Base-by-base conservation (phyloP, 257 asterid genomes). In the Ilex aquifolium region DNA sequence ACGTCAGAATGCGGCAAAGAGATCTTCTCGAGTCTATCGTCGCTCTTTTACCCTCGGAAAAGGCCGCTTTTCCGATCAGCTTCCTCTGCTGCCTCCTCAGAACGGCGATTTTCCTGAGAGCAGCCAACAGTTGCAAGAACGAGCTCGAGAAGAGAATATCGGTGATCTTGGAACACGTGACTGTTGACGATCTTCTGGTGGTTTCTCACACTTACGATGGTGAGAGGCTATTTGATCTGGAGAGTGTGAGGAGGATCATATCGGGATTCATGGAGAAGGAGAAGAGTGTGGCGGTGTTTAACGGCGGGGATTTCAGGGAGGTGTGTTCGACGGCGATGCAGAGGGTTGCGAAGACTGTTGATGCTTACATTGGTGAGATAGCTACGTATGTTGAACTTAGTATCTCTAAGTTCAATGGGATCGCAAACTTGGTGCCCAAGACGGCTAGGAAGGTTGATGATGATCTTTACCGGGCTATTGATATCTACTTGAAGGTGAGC, bases 381-480 rank as follows among this genome's bases (percentile, higher is more conserved):
- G 92, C 96, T 31, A 77, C 90, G 56, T 80, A 59, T 53, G 76
- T 65, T 7, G 99, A 90, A 11, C 78, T 93, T 46, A 82, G 76
- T 59, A 84, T 93, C 57, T 81, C 96, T 0, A 93, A 87, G 65
- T 87, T 93, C 51, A 93, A 93, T 53, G 99, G 95, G 65, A 90
- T 93, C 29, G 96, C 97, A 0, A 77, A 74, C 68, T 66, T 93
- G 77, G 88, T 93, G 14, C 95, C 95, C 0, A 90, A 93, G 74
- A 71, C 64, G 0, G 96, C 99, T 1, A 69, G 99, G 44, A 90
- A 84, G 65, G 85, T 70, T 31, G 95, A 93, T 39, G 99, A 93
- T 61, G 99, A 93, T 79, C 87, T 93, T 31, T 85, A 93, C 71
- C 65, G 97, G n/a, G 97, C 96, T 0, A 83, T 93, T 5, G 99